Conservation (phyloP, 2,329 filamentous ascomycete genomes). For the Paraphaeosphaeria minitans region DNA sequence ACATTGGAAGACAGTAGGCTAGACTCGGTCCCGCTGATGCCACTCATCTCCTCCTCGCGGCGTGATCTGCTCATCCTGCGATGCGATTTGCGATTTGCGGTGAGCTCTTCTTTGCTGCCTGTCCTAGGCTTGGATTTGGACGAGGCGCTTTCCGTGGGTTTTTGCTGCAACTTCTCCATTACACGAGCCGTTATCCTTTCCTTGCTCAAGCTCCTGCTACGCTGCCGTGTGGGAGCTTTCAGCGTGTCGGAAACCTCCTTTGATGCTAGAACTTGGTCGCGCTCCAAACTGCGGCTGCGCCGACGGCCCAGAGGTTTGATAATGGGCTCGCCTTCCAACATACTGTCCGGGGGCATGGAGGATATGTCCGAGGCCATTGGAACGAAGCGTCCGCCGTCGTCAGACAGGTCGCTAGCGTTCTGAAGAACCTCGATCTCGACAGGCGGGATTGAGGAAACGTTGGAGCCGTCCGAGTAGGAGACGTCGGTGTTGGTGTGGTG, state of each 20-base stretch:
- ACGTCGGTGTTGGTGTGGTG: slow-evolving; percentile 39
- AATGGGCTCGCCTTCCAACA: slow-evolving; percentile 62
- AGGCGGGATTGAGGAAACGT: slow-evolving; percentile 69
- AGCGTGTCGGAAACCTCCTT: slow-evolving; percentile 52
- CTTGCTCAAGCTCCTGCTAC: slow-evolving; percentile 68
- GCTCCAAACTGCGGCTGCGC: slow-evolving; percentile 57
- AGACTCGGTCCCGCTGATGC: slow-evolving; percentile 60
- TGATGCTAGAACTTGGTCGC: slow-evolving; percentile 43
- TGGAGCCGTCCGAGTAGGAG: slow-evolving; percentile 85
- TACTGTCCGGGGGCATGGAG: slow-evolving; percentile 74
- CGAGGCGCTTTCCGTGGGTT: slow-evolving; percentile 50
- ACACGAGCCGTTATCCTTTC: slow-evolving; percentile 72
- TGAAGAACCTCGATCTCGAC: slow-evolving; percentile 88
- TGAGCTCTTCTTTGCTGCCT: slow-evolving; percentile 35
- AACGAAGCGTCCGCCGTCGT: slow-evolving; percentile 68
- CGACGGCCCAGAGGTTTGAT: slow-evolving; percentile 54
- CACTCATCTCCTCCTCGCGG: slow-evolving; percentile 50
- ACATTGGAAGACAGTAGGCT: slow-evolving; percentile 65
- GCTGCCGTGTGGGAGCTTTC: slow-evolving; percentile 62
- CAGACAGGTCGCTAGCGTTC: slow-evolving; percentile 70
- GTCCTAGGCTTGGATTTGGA: slow-evolving; percentile 28
- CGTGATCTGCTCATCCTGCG: slow-evolving; percentile 51
- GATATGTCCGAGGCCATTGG: slow-evolving; percentile 83
- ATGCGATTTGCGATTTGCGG: slow-evolving; percentile 39
- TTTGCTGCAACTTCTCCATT: slow-evolving; percentile 66